Evolutionary conservation across 169 alveolate genomes (phyloP).

Genomic region (Eimeria necatrix): DNA sequence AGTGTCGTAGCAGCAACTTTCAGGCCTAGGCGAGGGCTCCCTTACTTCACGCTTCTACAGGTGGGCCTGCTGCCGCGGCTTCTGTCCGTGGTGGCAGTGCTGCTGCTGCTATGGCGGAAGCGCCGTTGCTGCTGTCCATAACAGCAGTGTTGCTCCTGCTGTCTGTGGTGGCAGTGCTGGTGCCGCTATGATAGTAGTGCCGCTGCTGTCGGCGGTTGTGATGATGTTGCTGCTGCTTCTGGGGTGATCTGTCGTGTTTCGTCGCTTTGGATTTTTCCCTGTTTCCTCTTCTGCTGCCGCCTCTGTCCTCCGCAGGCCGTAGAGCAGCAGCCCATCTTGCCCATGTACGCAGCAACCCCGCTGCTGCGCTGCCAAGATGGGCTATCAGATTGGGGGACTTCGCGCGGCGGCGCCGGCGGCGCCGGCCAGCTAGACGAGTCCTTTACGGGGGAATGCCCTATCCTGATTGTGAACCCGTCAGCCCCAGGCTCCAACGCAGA

Average conservation of each 20-base stretch:
- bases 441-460: background rate
- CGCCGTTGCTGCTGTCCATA: background rate
- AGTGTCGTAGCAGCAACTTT: background rate
- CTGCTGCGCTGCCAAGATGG: background rate
- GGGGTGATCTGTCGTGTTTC: background rate
- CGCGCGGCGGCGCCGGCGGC: background rate
- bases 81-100: background rate
- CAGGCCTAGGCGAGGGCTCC: constrained; percentile 39
- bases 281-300: background rate
- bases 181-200: too few species aligned
- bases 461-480: background rate
- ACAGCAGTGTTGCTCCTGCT: background rate
- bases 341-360: constrained; percentile 63
- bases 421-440: background rate
- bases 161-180: background rate
- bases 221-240: background rate
- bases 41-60: constrained; percentile 53
- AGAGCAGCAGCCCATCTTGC: constrained; percentile 52
- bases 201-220: background rate
- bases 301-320: background rate
- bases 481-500: background rate
- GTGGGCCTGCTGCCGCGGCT: background rate
- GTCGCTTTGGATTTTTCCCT: background rate
- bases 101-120: background rate
- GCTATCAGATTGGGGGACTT: background rate